Percentiles rank a stretch among this genome's conserved stretches.
These are phyloP conservation scores for Cytospora schulzeri DNA, from an alignment of 2,329 filamentous ascomycete species.

Conservation along the genomic window DNA sequence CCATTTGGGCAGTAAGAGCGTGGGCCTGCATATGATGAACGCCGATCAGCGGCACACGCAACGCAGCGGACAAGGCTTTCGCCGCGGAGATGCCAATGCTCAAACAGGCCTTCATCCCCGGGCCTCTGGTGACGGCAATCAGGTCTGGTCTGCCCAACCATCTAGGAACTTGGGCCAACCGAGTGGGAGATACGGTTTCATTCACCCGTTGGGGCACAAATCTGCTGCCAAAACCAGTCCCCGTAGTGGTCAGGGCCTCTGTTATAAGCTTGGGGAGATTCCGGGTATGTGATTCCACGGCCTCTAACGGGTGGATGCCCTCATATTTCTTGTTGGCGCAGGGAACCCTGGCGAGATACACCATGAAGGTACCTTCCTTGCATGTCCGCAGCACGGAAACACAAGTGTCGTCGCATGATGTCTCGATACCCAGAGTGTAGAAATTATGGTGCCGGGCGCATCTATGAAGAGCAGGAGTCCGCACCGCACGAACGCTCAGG, in stretches of 20 bases:
- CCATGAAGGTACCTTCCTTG: constrained; percentile 45
- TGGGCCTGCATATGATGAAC: constrained; percentile 99
- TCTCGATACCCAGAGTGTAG: constrained; percentile 72
- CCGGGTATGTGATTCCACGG: constrained; percentile 74
- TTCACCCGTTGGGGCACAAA: background rate
- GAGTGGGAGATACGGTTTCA: background rate
- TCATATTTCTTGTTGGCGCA: constrained; percentile 73
- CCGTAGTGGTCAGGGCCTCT: constrained; percentile 61
- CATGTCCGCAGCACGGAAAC: constrained; percentile 75
- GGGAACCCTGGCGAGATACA: constrained; percentile 81
- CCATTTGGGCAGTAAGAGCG: constrained; percentile 81
- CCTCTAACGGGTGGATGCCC: constrained; percentile 78
- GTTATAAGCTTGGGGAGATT: constrained; percentile 69
- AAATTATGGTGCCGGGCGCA: background rate
- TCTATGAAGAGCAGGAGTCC: background rate
- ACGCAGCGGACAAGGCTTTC: constrained; percentile 84
- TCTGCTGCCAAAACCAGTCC: constrained; percentile 17
- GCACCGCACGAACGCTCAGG: background rate
- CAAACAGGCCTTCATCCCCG: constrained; percentile 82
- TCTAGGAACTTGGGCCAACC: constrained; percentile 25
- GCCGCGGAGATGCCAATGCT: constrained; percentile 78
- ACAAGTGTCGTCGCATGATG: constrained; percentile 90
- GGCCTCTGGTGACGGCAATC: constrained; percentile 85
- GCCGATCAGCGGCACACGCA: constrained; percentile 78
- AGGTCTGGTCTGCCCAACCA: constrained; percentile 68